Conservation (phyloP, 179 eudicot genomes). For the Spergularia azorica region DNA sequence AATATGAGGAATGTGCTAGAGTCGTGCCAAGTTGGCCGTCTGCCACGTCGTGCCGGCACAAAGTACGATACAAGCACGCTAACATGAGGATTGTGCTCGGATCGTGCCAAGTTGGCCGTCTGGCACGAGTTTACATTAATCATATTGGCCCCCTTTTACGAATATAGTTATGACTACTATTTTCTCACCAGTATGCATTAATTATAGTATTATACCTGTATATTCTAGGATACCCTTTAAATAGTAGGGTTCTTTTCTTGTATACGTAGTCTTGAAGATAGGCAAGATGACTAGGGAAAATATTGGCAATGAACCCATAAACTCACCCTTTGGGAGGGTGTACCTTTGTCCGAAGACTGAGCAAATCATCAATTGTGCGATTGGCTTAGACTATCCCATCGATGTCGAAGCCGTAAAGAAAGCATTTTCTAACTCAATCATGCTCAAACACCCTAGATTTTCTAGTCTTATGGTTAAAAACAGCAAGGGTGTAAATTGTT, state of each 20-base stretch:
- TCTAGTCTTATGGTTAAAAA: slow-evolving; percentile 47
- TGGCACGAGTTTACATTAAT: too few relatives aligned
- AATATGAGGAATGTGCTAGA: too few relatives aligned
- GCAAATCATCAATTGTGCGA: slow-evolving; percentile 46
- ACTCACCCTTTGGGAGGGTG: slow-evolving; percentile 30
- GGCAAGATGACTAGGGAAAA: neutral
- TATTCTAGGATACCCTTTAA: neutral
- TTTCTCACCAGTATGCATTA: too few relatives aligned
- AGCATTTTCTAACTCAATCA: slow-evolving; percentile 39
- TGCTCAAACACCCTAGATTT: slow-evolving; percentile 69
- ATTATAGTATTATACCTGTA: too few relatives aligned
- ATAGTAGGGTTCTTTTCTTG: neutral
- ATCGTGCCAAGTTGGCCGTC: too few relatives aligned
- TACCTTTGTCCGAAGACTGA: slow-evolving; percentile 44
- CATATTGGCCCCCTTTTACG: too few relatives aligned
- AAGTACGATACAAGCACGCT: too few relatives aligned
- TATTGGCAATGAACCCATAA: slow-evolving; percentile 10
- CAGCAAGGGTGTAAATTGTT: slow-evolving; percentile 36
- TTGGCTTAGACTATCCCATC: slow-evolving; percentile 41
- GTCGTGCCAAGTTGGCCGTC: too few relatives aligned
- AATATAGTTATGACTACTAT: too few relatives aligned
- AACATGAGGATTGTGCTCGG: too few relatives aligned
- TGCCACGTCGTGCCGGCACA: too few relatives aligned
- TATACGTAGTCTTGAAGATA: neutral
- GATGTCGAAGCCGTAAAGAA: slow-evolving; percentile 32